Percentiles rank a stretch among this genome's conserved stretches.
Conservation (phyloP, 176 grass and related monocot species). For the Puccinellia tenuiflora region DNA sequence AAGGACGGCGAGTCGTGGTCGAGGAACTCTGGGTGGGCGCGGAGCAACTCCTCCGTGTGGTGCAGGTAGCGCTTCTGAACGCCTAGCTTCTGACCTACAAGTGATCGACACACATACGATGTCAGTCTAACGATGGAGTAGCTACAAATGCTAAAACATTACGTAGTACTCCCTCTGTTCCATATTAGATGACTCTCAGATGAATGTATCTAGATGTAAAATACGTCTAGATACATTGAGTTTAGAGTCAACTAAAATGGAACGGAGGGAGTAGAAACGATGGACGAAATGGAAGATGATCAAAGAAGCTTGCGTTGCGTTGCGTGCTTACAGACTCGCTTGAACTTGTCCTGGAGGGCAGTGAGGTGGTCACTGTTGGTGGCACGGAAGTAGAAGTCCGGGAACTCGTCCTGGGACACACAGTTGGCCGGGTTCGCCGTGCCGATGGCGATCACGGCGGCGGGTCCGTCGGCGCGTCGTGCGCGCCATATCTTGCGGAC, state of each 20-base stretch:
- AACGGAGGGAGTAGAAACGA: neutral
- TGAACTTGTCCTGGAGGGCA: slow-evolving; percentile 61
- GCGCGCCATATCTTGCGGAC: slow-evolving; percentile 10
- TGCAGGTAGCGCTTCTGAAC: slow-evolving; percentile 37
- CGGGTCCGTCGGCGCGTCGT: slow-evolving; percentile 48
- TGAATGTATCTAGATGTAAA: too few relatives aligned
- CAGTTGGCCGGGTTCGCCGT: slow-evolving; percentile 51
- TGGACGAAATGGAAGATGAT: neutral
- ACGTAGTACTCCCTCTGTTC: too few relatives aligned
- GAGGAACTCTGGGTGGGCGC: slow-evolving; percentile 25
- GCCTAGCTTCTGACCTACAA: slow-evolving; percentile 21
- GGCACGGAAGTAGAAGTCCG: slow-evolving; percentile 61
- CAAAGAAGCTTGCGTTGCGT: too few relatives aligned
- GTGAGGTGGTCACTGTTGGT: slow-evolving; percentile 79
- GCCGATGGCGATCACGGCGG: slow-evolving; percentile 59
- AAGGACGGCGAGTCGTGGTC: slow-evolving; percentile 28
- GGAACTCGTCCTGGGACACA: slow-evolving; percentile 58
- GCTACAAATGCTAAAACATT: too few relatives aligned
- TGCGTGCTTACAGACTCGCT: slow-evolving; percentile 44
- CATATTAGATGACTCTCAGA: too few relatives aligned
- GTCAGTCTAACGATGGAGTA: neutral
- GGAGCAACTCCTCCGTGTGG: slow-evolving; percentile 26
- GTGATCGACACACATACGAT: neutral
- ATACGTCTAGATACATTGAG: too few relatives aligned
- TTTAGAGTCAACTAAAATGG: too few relatives aligned